A percentile compares a stretch with the other conserved stretches of the same genome.
phyloP scores from a whole-genome alignment of 1,284 basidiomycete species.

The Puccinia coronata region DNA sequence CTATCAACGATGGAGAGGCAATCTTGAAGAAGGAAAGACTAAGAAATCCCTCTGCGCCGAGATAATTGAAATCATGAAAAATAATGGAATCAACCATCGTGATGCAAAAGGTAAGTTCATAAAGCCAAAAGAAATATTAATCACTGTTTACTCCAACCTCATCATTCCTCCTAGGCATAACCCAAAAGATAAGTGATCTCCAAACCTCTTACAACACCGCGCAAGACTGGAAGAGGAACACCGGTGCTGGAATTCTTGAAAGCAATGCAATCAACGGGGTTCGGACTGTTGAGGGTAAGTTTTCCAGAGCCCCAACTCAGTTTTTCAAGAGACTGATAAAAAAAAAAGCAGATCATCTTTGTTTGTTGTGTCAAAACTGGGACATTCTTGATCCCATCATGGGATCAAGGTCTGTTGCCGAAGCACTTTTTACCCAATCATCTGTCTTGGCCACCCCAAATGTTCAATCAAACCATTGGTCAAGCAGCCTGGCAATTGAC shows the following conservation, averaged over 20 bases:
- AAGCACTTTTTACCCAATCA: not conserved
- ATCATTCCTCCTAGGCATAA: not conserved
- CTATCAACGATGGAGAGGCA: too few species aligned
- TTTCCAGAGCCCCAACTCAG: not conserved
- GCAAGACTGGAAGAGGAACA: not conserved
- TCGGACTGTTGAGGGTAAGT: conserved; percentile 3
- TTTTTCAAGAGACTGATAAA: not conserved
- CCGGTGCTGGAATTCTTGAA: conserved; percentile 9
- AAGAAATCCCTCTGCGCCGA: not conserved
- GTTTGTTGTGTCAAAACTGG: not conserved
- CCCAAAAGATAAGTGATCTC: conserved; percentile 17
- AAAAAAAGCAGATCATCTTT: not conserved
- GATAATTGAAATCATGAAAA: conserved; percentile 49
- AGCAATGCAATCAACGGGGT: not conserved
- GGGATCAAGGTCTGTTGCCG: conserved; percentile 8
- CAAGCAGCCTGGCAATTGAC: not conserved
- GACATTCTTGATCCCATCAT: not conserved
- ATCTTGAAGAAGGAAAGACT: not conserved
- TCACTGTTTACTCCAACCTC: not conserved
- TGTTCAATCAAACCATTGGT: not conserved
- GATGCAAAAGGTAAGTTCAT: conserved; percentile 57
- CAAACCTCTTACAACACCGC: conserved; percentile 9
- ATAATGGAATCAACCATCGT: conserved; percentile 54
- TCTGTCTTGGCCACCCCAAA: too few species aligned
- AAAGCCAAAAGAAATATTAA: not conserved